Evolutionary conservation across 2,329 filamentous ascomycete species (phyloP), one percentile per base, ranked within the genome.

Genomic region (Alternaria ventricosa): DNA sequence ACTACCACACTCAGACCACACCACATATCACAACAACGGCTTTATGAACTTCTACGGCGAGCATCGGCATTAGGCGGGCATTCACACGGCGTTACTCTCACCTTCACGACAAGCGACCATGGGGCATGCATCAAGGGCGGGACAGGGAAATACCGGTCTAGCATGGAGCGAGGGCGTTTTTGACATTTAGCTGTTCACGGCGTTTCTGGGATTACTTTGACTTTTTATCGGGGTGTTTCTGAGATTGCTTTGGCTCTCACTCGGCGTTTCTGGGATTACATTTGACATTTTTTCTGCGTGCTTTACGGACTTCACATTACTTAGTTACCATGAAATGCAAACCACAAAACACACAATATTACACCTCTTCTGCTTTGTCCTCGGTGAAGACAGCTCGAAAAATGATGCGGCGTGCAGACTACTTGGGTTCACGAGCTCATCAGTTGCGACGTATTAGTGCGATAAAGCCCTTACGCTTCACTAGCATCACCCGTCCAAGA

Each of bases 41-140:
- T 79, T 97, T 95, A 61, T 98, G 94, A 71, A 95, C 78, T 97
- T 97, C 84, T 98, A 97, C 92, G 97, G 97, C n/a, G 49, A 25
- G 30, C 20, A 53, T 53, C 30, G 15, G 6, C 6, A 25, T 13
- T 25, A 30, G 49, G 15, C 20, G 13, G 20, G 20, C 36, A 18
- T 36, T 13, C 30, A 53, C 3, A 18, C 49, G 49, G 49, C 49
- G 30, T 53, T 53, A 36, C 20, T 23, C 36, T 53, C 15, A 36
- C 28, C 22, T 18, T n/a, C 1, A 41, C 15, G 28, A 53, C 20
- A 36, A 23, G 13, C 20, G 30, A 25, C 22, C 30, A 36, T 36
- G 49, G 49, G 20, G 20, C 20, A 41, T 51, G 20, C 49, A 53
- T 53, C 49, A 23, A 11, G 49, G 20, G 43, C 28, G 13, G 27